Base-by-base conservation (phyloP, 352 stramenopile species). In the Globisporangium okanoganense region DNA sequence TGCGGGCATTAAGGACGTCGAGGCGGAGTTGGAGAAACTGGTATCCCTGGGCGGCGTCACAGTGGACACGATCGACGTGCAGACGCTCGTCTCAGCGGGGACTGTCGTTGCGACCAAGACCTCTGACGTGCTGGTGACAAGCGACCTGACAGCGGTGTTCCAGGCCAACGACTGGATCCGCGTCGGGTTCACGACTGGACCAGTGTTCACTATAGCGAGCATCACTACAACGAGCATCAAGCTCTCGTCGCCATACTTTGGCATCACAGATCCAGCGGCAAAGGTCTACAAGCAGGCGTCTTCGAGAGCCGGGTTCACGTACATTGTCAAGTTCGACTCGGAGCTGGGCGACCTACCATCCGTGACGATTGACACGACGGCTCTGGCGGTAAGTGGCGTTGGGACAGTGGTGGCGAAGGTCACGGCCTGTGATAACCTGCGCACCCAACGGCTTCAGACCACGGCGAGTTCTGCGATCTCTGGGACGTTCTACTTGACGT, bases 161-260 rank as follows among this genome's bases (percentile, higher is more conserved):
- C 45, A 60, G 8, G 68, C 90, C 33, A 90, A 87, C 13, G 92
- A 98, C 63, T 99, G 94, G 94, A 97, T 99, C 53, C 90, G 96
- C 13, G 70, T 99, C 6, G 87, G 77, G 12, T 83, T 89, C 36
- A 61, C 55, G 22, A 74, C 71, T 24, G 94, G 92, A 0, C 85
- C 80, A 5, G 87, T 98, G 18, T 98, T 97, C 64, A 87, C 85
- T 0, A 82, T 97, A 20, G 63, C 75, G 4, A 72, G 70, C 14
- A 92, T 97, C 36, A 75, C 73, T 12, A 38, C 71, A 2, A 75
- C 78, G 13, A 69, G 61, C 2, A 90, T 98, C 22, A 94, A 78
- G 20, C 73, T 99, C 16, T 98, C 93, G 12, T 87, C 76, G 1
- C 82, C 87, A 31, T 99, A 96, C 63, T 70, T 87, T 24, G 89